Percentiles rank a stretch among this genome's conserved stretches.
Evolutionary conservation across 2,329 filamentous ascomycete species (phyloP).

Genomic region (Rutstroemia sp.): DNA sequence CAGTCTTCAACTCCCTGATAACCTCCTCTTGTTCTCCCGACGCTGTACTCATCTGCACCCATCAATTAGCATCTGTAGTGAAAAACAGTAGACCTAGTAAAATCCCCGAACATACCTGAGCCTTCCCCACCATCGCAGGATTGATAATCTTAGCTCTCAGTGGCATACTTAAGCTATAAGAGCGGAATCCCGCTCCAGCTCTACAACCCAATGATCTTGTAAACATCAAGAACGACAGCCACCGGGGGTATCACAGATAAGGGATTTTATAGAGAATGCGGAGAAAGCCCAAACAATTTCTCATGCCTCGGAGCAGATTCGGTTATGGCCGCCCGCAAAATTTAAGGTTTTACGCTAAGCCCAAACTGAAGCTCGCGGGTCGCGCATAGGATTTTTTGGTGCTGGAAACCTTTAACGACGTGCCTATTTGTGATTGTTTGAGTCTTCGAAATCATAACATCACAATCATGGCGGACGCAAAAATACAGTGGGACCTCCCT

Average conservation of each 20-base stretch:
- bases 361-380: slow-evolving; percentile 10
- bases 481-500: slow-evolving; percentile 53
- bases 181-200: slow-evolving; percentile 45
- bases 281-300: slow-evolving; percentile 10
- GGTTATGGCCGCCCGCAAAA: slow-evolving; percentile 6
- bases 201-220: slow-evolving; percentile 45
- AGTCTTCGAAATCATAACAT: slow-evolving; percentile 9
- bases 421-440: neutral
- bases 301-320: slow-evolving; percentile 11
- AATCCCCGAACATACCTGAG: slow-evolving; percentile 38
- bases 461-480: slow-evolving; percentile 54
- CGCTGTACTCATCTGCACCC: slow-evolving; percentile 32
- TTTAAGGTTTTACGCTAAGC: slow-evolving; percentile 19
- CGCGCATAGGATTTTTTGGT: slow-evolving; percentile 18
- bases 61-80: slow-evolving; percentile 7
- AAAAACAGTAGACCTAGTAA: slow-evolving; percentile 13
- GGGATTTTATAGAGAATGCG: slow-evolving; percentile 11
- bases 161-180: slow-evolving; percentile 55
- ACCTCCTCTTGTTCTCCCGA: neutral
- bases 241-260: slow-evolving; percentile 2
- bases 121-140: slow-evolving; percentile 45
- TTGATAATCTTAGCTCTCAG: slow-evolving; percentile 68
- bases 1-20: neutral
- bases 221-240: slow-evolving; percentile 43
- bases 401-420: slow-evolving; percentile 13